Conservation (phyloP, 2,329 filamentous ascomycete species). For the Massarina eburnea region DNA sequence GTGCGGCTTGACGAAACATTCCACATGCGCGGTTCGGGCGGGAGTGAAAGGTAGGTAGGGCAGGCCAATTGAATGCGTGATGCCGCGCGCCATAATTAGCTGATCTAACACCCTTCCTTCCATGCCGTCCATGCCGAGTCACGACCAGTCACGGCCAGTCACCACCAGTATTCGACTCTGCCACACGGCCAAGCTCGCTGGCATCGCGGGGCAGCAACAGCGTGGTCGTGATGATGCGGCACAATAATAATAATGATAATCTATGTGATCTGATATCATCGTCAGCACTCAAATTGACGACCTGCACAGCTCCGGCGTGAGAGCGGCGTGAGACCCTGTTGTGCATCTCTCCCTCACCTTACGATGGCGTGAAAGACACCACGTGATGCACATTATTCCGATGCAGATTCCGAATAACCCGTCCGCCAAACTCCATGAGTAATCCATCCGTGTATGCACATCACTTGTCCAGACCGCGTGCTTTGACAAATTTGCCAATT, state of each 20-base stretch:
- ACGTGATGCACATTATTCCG: too few species aligned
- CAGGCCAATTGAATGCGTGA: conserved; percentile 8
- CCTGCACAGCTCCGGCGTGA: conserved; percentile 10
- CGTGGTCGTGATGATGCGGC: conserved; percentile 4
- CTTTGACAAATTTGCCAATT: conserved; percentile 64
- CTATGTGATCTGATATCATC: conserved; percentile 22
- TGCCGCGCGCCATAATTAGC: conserved; percentile 14
- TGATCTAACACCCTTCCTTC: too few species aligned
- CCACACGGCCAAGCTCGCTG: conserved; percentile 15
- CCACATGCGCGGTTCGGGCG: background rate
- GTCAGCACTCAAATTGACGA: conserved; percentile 24
- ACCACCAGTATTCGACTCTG: conserved; percentile 8
- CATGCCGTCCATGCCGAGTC: background rate
- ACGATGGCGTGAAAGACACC: background rate
- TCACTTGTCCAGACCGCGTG: conserved; percentile 60
- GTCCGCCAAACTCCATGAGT: too few species aligned
- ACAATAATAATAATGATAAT: conserved; percentile 13
- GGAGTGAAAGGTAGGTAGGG: background rate
- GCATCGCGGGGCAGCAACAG: conserved; percentile 5
- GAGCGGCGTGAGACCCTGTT: too few species aligned
- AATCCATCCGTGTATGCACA: too few species aligned
- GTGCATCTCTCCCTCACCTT: background rate
- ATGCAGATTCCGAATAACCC: too few species aligned
- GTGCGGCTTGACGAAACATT: conserved; percentile 7
- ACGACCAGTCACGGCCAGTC: background rate